These are phyloP conservation scores for Pyrenopolyporus hunteri DNA, from an alignment of 495 filamentous ascomycete species.

Conservation along the genomic window DNA sequence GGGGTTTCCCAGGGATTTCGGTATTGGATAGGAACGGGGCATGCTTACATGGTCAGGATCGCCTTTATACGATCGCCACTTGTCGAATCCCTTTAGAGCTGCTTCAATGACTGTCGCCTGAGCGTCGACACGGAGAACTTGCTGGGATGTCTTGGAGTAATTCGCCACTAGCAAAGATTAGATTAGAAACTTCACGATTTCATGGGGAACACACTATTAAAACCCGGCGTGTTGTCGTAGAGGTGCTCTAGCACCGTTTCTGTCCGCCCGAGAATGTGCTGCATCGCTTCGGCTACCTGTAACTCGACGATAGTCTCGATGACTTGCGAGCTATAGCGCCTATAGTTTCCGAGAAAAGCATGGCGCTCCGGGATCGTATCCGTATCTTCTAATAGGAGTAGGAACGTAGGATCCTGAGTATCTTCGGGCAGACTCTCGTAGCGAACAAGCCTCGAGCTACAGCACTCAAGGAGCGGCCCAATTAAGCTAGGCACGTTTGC, in stretches of 20 bases:
- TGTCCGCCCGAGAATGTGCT: conserved; percentile 79
- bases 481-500: conserved; percentile 68
- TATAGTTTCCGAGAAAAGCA: conserved; percentile 96
- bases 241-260: conserved; percentile 75
- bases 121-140: conserved; percentile 81
- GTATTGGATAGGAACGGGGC: neutral
- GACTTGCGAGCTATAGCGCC: conserved; percentile 83
- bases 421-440: conserved; percentile 86
- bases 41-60: conserved; percentile 61
- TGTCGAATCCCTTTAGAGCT: conserved; percentile 86
- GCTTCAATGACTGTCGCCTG: conserved; percentile 90
- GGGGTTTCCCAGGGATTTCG: neutral
- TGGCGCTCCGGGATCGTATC: conserved; percentile 94
- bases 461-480: conserved; percentile 76
- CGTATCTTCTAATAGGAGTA: conserved; percentile 88
- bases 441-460: conserved; percentile 75
- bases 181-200: conserved; percentile 10
- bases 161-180: conserved; percentile 61
- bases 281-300: conserved; percentile 81
- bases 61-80: conserved; percentile 70
- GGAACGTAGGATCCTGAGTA: conserved; percentile 75
- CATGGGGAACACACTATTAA: conserved; percentile 63
- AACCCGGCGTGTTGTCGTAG: conserved; percentile 71
- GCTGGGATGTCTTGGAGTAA: conserved; percentile 81
- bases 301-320: conserved; percentile 83